Base-by-base conservation (phyloP, 495 filamentous ascomycete species). In the Parathielavia hyrcaniae region DNA sequence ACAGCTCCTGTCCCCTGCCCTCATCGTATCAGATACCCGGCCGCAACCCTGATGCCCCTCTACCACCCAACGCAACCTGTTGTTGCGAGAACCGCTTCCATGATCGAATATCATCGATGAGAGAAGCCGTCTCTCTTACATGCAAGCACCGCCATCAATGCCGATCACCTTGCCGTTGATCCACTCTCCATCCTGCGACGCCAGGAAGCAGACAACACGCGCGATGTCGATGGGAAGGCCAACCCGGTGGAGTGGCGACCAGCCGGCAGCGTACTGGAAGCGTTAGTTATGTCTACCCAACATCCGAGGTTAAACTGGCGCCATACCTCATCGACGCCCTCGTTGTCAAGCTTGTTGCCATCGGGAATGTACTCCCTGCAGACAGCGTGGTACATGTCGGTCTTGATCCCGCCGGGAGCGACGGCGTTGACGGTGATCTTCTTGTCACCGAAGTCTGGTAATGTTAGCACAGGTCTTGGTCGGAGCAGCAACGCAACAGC, bases 311-410 rank as follows among this genome's bases (percentile, higher is more conserved):
- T 16, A 20, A 10, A 26, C 19, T 11, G 9, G 35, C 13, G 13
- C n/a, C 46, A 49, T 49, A 65, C 61, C 61, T 71, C 67, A 23
- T 71, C 67, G 9, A 69, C 65, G 41, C 55, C 73, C 55, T 72
- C 66, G 63, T 76, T 62, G 17, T 67, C 60, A 41, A 76, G 68
- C 65, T 77, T 78, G 26, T 71, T 75, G 57, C 80, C 83, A 47
- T 71, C 69, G 50, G 83, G 83, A 57, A 85, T 85, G 73, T 86
- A 86, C 72, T 83, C 81, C 53, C 78, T 74, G 69, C 79, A 82
- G 53, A 83, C 82, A 64, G 76, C 75, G 65, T 84, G 77, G 75
- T 83, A 86, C 83, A 86, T 86, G 66, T 86, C 83, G 52, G 81
- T 83, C 76, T 85, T 83, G 72, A 86, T 81, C 52, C 83, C 83